phyloP scores from a whole-genome alignment of 1,284 basidiomycete species.

The Ganoderma sinense region DNA sequence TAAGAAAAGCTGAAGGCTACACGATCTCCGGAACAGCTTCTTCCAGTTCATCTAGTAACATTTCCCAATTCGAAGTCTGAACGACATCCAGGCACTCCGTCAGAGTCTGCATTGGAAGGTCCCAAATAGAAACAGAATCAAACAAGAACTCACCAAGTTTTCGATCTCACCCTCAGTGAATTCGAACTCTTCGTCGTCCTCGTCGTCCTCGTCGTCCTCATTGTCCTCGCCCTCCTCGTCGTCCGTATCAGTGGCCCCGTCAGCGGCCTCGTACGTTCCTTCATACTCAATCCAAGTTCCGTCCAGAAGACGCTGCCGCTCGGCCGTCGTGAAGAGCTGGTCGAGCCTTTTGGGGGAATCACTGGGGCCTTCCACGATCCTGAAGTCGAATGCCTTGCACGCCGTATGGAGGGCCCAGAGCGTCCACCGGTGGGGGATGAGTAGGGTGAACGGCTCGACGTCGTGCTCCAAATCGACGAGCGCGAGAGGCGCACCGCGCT shows the following conservation, averaged over 20 bases:
- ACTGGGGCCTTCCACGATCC: neutral
- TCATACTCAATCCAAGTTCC: neutral
- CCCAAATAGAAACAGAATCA: neutral
- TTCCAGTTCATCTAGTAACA: neutral
- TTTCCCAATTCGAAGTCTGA: neutral
- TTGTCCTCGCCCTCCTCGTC: neutral
- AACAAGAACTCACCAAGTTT: neutral
- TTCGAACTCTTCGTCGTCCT: too few species aligned
- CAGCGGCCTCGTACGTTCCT: neutral
- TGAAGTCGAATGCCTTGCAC: neutral
- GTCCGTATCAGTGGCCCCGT: neutral
- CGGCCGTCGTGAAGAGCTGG: neutral
- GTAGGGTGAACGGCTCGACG: neutral
- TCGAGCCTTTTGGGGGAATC: neutral
- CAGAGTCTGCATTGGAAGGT: neutral
- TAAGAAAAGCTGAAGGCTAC: neutral
- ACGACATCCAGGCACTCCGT: neutral
- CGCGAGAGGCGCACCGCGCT: neutral
- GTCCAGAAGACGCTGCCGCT: neutral
- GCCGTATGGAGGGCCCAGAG: neutral
- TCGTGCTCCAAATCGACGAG: neutral
- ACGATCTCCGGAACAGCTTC: neutral
- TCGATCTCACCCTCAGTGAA: neutral
- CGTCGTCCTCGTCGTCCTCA: neutral
- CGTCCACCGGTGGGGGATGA: neutral